Base-by-base conservation (phyloP, 352 stramenopile species). In the Globisporangium radiosum region DNA sequence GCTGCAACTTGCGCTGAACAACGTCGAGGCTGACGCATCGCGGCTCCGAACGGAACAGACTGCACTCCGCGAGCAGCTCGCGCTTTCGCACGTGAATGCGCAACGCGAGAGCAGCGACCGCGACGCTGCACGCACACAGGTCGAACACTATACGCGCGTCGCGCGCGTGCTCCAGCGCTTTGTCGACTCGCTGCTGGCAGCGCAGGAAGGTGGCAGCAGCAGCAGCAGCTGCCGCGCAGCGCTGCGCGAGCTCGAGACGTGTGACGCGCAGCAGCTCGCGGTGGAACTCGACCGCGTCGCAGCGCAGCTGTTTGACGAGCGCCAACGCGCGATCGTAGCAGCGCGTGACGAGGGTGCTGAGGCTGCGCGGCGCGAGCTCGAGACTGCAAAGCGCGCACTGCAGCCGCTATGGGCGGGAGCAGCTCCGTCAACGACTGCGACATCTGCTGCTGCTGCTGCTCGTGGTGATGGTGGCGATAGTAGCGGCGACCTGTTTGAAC, bases 341-440 rank as follows among this genome's bases (percentile, higher is more conserved):
- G 69, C 66, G 17, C 71, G 65, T 47, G 63, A 76, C n/a, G 56
- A 69, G 25, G 66, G 62, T 1, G 53, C 65, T 0, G 61, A 62
- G 15, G 65, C 76, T 15, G 50, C 86, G 7, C 15, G 73, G 49
- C 68, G 64, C 2, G 78, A 90, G 47, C 55, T 88, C 9, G 68
- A 80, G 17, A 64, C 72, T 47, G 78, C 75, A 39, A 79, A 84
- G 37, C 75, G 75, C 8, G 64, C 71, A 5, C 52, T 88, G 2
- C 47, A 71, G 15, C 72, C 67, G 56, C 56, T 68, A 17, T 72
- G 58, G 59, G 40, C 37, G 7, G 40, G 9, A 36, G 14, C 37
- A 14, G 37, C 39, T 7, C 11, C 5, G 52, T 13, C 39, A 38
- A 49, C 52, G 25, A 40, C 25, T 11, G 37, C n/a, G 51, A 56